Percentiles rank a stretch among this genome's conserved stretches.
Evolutionary conservation across 2,329 filamentous ascomycete genomes (phyloP).

Genomic region (Aspergillus sp.): DNA sequence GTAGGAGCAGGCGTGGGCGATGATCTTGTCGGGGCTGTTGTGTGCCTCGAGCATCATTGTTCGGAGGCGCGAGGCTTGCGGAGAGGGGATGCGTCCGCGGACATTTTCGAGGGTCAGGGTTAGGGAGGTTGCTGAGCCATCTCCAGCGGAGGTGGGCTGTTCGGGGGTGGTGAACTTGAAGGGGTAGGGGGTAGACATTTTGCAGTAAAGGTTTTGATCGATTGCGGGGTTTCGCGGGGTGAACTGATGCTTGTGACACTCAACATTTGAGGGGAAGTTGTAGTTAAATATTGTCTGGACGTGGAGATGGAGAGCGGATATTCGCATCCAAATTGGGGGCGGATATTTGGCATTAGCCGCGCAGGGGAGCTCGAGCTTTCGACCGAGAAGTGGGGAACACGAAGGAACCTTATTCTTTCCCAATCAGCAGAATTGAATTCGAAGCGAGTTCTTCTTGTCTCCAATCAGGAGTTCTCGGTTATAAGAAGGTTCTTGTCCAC

Average conservation of each 20-base stretch:
- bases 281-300: neutral
- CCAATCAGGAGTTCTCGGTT: neutral
- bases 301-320: neutral
- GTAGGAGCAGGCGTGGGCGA: slow-evolving; percentile 51
- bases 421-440: neutral
- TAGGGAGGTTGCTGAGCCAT: neutral
- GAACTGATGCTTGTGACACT: neutral
- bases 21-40: slow-evolving; percentile 48
- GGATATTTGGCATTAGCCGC: slow-evolving; percentile 10
- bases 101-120: slow-evolving; percentile 32
- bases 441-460: neutral
- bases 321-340: neutral
- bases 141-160: slow-evolving; percentile 5
- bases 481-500: neutral
- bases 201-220: neutral
- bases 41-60: slow-evolving; percentile 41
- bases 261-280: neutral
- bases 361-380: neutral
- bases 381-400: slow-evolving; percentile 10
- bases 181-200: slow-evolving; percentile 17
- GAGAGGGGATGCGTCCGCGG: slow-evolving; percentile 44
- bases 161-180: slow-evolving; percentile 17
- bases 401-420: neutral
- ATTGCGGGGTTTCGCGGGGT: neutral
- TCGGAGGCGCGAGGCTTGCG: slow-evolving; percentile 42